A percentile compares a stretch with the other conserved stretches of the same genome.
These are phyloP conservation scores for Colletotrichum sp. DNA, from an alignment of 2,329 filamentous ascomycete species.

Conservation along the genomic window DNA sequence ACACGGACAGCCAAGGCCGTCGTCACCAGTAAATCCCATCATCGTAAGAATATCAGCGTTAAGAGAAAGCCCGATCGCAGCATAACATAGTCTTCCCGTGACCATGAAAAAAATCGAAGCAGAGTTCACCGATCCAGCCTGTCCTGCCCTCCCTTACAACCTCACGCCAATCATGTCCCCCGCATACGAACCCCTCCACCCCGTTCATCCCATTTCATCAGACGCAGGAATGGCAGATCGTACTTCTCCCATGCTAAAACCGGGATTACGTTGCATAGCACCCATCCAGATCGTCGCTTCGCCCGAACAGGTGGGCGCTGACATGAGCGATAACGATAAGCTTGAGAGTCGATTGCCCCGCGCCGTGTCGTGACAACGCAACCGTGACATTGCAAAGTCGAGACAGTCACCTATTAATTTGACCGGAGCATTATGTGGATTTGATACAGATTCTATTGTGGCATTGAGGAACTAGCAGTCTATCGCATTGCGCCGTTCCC, in stretches of 20 bases:
- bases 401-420: neutral
- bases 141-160: neutral
- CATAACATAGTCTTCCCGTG: neutral
- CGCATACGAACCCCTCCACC: neutral
- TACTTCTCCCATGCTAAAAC: neutral
- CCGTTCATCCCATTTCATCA: neutral
- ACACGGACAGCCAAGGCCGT: neutral
- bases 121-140: neutral
- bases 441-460: slow-evolving; percentile 21
- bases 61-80: neutral
- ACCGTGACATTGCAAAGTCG: neutral
- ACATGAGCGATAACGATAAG: neutral
- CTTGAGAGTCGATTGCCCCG: neutral
- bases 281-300: neutral
- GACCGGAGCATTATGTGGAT: neutral
- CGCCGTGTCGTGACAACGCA: neutral
- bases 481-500: slow-evolving; percentile 14
- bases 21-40: neutral
- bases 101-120: neutral
- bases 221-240: neutral
- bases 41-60: neutral
- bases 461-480: slow-evolving; percentile 17
- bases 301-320: neutral
- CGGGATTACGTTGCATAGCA: neutral
- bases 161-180: neutral